phyloP scores from a whole-genome alignment of 345 rosid genomes.

The Lagerstroemia speciosa region DNA sequence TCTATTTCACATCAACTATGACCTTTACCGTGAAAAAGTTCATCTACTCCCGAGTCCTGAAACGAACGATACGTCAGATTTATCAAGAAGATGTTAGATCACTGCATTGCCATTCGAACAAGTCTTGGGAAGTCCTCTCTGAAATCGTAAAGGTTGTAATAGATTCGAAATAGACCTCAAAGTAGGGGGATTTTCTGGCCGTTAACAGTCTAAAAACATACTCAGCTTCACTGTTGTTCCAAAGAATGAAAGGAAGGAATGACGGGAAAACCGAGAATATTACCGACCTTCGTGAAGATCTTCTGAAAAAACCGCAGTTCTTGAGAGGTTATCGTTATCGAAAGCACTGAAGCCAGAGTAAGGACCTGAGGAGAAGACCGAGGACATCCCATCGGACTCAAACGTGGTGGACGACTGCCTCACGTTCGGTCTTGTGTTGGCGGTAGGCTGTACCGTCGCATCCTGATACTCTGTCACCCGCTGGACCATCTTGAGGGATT shows the following conservation, averaged over 20 bases:
- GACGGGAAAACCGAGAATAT: slow-evolving; percentile 1
- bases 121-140: not conserved
- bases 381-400: slow-evolving; percentile 91
- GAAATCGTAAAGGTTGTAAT: not conserved
- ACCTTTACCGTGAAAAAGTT: too few relatives aligned
- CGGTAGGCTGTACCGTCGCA: slow-evolving; percentile 21
- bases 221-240: not conserved
- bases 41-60: too few relatives aligned
- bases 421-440: slow-evolving; percentile 52
- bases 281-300: slow-evolving; percentile 97
- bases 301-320: slow-evolving; percentile 78
- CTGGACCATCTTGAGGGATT: slow-evolving; percentile 99
- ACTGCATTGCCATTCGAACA: not conserved
- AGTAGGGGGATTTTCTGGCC: not conserved
- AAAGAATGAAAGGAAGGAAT: not conserved
- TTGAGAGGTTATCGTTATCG: slow-evolving; percentile 66
- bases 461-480: slow-evolving; percentile 72
- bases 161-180: not conserved
- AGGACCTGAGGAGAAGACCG: slow-evolving; percentile 96
- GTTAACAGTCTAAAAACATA: not conserved
- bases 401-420: slow-evolving; percentile 82
- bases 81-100: not conserved
- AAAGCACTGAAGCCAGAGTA: slow-evolving; percentile 75
- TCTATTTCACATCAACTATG: not conserved
- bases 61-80: too few relatives aligned